These are phyloP conservation scores for Cordyceps javanica DNA, from an alignment of 2,329 filamentous ascomycete genomes.

Conservation along the genomic window DNA sequence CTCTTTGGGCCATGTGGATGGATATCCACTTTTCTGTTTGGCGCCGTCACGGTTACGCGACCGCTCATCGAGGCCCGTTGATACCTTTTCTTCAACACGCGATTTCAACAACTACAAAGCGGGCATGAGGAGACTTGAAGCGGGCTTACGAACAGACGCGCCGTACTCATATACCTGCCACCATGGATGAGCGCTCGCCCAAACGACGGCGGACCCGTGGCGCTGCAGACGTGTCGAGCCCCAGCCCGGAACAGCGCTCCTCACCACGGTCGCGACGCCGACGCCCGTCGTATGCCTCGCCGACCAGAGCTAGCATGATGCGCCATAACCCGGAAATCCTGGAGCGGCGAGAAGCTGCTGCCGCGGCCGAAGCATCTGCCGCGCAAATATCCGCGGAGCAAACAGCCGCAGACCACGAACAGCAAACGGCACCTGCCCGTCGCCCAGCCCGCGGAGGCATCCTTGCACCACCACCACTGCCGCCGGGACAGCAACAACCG, in stretches of 20 bases:
- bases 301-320: constrained; percentile 57
- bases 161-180: not conserved
- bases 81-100: not conserved
- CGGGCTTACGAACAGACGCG: constrained; percentile 4
- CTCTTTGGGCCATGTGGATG: not conserved
- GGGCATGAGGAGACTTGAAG: not conserved
- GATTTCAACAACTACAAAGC: not conserved
- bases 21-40: constrained; percentile 9
- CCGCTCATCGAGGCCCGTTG: not conserved
- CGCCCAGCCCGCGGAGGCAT: constrained; percentile 11
- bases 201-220: constrained; percentile 54
- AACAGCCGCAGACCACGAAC: not conserved
- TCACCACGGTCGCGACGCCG: constrained; percentile 22
- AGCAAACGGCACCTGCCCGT: constrained; percentile 9
- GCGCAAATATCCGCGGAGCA: not conserved
- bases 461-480: not conserved
- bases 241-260: constrained; percentile 18
- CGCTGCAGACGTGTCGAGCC: constrained; percentile 20
- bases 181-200: constrained; percentile 49
- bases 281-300: constrained; percentile 59
- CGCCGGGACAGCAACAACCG: not conserved
- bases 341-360: constrained; percentile 35
- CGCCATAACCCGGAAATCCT: constrained; percentile 55
- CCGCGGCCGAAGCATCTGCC: constrained; percentile 23
- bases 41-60: constrained; percentile 6